A percentile compares a stretch with the other conserved stretches of the same genome.
Evolutionary conservation across 1,284 basidiomycete species (phyloP).

Genomic region (Leccinum pseudoinsigne): DNA sequence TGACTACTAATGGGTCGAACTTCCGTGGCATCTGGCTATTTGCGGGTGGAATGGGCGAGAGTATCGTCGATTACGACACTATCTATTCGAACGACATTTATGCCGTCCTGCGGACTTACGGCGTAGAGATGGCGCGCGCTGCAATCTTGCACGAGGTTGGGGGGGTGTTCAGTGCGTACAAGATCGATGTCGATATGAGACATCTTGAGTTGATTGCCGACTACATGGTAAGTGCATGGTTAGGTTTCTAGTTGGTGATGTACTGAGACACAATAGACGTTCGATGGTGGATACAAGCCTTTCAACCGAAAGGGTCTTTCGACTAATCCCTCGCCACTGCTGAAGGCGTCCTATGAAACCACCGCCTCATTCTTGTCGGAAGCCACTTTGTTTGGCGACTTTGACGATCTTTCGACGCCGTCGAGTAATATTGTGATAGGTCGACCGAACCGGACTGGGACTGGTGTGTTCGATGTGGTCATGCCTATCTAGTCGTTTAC

Average conservation of each 20-base stretch:
- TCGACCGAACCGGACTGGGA: conserved; percentile 80
- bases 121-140: conserved; percentile 95
- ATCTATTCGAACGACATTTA: conserved; percentile 75
- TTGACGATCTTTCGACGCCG: conserved; percentile 87
- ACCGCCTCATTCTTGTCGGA: conserved; percentile 96
- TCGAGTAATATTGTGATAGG: conserved; percentile 93
- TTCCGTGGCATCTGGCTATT: conserved; percentile 71
- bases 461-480: conserved; percentile 76
- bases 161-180: conserved; percentile 83
- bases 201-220: conserved; percentile 98
- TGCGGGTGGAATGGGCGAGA: conserved; percentile 59
- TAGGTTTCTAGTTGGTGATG: conserved; percentile 2
- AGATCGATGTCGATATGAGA: conserved; percentile 93
- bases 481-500: conserved; percentile 44
- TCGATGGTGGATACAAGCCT: conserved; percentile 95
- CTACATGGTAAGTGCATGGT: conserved; percentile 79
- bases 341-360: conserved; percentile 96
- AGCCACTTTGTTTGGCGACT: conserved; percentile 93
- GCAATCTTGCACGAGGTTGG: conserved; percentile 90
- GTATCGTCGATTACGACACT: conserved; percentile 77
- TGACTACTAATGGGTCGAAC: too few relatives aligned
- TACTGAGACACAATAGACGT: conserved; percentile 62
- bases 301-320: conserved; percentile 97
- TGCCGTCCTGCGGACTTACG: conserved; percentile 83
- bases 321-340: conserved; percentile 68